phyloP scores from a whole-genome alignment of 2,329 filamentous ascomycete species.

The Epichloe scottii region DNA sequence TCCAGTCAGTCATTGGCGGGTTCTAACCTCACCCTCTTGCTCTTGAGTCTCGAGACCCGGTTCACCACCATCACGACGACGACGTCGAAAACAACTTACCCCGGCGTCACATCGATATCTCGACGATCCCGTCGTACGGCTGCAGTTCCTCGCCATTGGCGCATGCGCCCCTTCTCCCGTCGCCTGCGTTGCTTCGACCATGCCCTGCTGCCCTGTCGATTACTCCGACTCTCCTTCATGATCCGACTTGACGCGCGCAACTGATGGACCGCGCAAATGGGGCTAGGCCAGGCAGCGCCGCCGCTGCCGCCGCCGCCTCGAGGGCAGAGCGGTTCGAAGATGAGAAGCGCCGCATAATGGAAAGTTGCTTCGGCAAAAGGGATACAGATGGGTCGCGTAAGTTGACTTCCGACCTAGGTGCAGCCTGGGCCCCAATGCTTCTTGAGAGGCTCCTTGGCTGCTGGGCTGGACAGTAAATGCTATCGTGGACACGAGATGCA shows the following conservation, averaged over 20 bases:
- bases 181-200: constrained; percentile 5
- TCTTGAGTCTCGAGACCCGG: not conserved
- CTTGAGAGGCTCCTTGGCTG: not conserved
- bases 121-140: constrained; percentile 16
- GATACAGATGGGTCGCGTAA: constrained; percentile 76
- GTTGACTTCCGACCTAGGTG: constrained; percentile 21
- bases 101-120: constrained; percentile 15
- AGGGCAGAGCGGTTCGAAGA: constrained; percentile 85
- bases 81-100: not conserved
- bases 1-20: not conserved
- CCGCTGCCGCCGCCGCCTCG: constrained; percentile 22
- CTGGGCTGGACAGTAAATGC: not conserved
- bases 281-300: constrained; percentile 21
- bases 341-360: constrained; percentile 87
- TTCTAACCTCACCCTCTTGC: not conserved
- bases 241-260: constrained; percentile 6
- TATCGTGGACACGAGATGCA: not conserved
- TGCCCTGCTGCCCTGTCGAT: constrained; percentile 5
- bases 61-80: not conserved
- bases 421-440: not conserved
- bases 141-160: constrained; percentile 1
- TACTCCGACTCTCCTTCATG: constrained; percentile 9
- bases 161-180: constrained; percentile 1
- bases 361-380: constrained; percentile 86
- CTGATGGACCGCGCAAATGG: constrained; percentile 29